Percentiles rank a stretch among this genome's conserved stretches.
Conservation (phyloP, 345 rosid genomes). For the Salix dunnii region DNA sequence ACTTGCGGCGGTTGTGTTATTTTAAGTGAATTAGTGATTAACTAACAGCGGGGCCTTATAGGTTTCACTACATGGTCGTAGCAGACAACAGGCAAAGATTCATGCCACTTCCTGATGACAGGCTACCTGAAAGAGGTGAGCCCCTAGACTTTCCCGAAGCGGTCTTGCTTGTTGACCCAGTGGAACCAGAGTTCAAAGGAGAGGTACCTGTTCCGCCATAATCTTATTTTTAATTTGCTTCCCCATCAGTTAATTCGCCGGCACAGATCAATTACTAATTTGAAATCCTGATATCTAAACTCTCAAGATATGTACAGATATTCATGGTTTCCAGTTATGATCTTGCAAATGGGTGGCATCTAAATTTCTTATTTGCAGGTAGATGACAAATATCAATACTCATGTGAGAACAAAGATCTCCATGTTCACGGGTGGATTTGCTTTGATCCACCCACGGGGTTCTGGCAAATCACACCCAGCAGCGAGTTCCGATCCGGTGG, state of each 20-base stretch:
- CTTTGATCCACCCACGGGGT: slow-evolving; percentile 46
- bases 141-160: slow-evolving; percentile 79
- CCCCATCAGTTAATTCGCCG: not conserved
- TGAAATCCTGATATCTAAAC: not conserved
- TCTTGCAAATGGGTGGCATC: not conserved
- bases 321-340: not conserved
- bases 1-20: too few relatives aligned
- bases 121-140: slow-evolving; percentile 48
- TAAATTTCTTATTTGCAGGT: slow-evolving; percentile 39
- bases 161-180: slow-evolving; percentile 67
- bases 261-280: not conserved
- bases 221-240: not conserved
- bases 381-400: slow-evolving; percentile 84
- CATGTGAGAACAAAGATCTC: slow-evolving; percentile 48
- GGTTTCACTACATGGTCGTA: slow-evolving; percentile 88
- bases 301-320: not conserved
- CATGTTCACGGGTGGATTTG: slow-evolving; percentile 78
- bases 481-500: slow-evolving; percentile 63
- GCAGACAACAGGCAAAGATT: slow-evolving; percentile 80
- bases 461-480: slow-evolving; percentile 85
- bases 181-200: slow-evolving; percentile 54
- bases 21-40: too few relatives aligned
- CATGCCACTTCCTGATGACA: slow-evolving; percentile 92
- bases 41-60: slow-evolving; percentile 10
- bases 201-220: slow-evolving; percentile 41